Evolutionary conservation across 306 rosid species (phyloP).

Genomic region (Parietaria judaica): DNA sequence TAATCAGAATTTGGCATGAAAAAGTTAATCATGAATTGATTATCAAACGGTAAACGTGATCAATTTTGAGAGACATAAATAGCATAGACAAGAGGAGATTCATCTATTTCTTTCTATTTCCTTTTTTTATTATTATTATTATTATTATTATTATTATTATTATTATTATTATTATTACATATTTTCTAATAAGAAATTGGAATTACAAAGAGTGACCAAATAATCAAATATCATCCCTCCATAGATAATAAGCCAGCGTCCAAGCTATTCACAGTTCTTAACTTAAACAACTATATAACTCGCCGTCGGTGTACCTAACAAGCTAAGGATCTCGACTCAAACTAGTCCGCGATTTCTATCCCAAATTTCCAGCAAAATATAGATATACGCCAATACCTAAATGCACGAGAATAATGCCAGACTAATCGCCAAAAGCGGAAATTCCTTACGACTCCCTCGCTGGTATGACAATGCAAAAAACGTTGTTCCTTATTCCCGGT

Average conservation of each 20-base stretch:
- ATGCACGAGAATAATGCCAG: background rate
- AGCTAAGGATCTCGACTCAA: background rate
- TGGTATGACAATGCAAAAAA: conserved; percentile 13
- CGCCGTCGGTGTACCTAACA: conserved; percentile 7
- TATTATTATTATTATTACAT: conserved; percentile 4
- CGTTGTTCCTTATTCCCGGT: conserved; percentile 14
- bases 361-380: conserved; percentile 3
- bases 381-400: conserved; percentile 10
- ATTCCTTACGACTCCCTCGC: conserved; percentile 17
- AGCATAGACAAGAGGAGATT: no score
- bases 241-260: conserved; percentile 4
- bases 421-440: conserved; percentile 4
- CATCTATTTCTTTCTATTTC: no score
- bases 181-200: background rate
- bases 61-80: no score
- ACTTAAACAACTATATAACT: conserved; percentile 1
- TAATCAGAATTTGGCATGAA: no score
- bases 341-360: conserved; percentile 4
- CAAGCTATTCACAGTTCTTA: conserved; percentile 23
- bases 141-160: conserved; percentile 1
- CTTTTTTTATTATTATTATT: no score
- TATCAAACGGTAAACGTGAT: no score
- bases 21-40: no score
- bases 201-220: conserved; percentile 15
- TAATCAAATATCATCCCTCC: background rate